Conservation (phyloP, 23 red algal genomes). For the Gracilaria gracilis region DNA sequence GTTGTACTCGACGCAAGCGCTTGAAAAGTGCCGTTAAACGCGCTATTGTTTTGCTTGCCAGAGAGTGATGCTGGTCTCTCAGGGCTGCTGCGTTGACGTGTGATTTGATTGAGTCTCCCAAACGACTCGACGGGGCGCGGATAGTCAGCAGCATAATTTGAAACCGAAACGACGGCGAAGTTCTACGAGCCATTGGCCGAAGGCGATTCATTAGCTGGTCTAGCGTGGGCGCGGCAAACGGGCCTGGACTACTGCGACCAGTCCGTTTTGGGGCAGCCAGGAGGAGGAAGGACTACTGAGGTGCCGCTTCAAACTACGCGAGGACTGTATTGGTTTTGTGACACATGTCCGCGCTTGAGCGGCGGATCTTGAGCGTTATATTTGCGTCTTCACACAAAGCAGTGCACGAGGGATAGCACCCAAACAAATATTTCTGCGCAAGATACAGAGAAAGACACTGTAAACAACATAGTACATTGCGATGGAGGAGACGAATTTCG, state of each 20-base stretch:
- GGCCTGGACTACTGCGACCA: conserved; percentile 35
- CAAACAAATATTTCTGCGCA: too few species aligned
- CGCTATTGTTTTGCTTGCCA: neutral
- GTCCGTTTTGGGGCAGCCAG: conserved; percentile 67
- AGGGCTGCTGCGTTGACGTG: conserved; percentile 8
- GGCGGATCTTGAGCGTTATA: too few species aligned
- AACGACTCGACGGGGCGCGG: conserved; percentile 31
- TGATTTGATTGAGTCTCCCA: conserved; percentile 53
- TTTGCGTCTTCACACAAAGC: too few species aligned
- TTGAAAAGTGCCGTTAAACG: conserved; percentile 7
- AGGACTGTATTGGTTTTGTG: too few species aligned
- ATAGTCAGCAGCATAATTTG: conserved; percentile 4
- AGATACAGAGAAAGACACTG: neutral
- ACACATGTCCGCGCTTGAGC: too few species aligned
- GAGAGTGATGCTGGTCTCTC: conserved; percentile 14
- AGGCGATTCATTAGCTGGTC: neutral
- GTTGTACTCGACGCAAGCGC: neutral
- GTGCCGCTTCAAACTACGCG: too few species aligned
- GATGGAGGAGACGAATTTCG: neutral
- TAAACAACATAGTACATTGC: neutral
- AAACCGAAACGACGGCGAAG: conserved; percentile 11
- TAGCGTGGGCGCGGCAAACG: conserved; percentile 27
- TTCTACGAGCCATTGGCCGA: neutral
- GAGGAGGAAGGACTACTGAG: too few species aligned
- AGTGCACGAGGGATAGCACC: too few species aligned